Percentiles rank a stretch among this genome's conserved stretches.
Evolutionary conservation across 352 stramenopile genomes (phyloP).

Genomic region (Achlya hypogyna): DNA sequence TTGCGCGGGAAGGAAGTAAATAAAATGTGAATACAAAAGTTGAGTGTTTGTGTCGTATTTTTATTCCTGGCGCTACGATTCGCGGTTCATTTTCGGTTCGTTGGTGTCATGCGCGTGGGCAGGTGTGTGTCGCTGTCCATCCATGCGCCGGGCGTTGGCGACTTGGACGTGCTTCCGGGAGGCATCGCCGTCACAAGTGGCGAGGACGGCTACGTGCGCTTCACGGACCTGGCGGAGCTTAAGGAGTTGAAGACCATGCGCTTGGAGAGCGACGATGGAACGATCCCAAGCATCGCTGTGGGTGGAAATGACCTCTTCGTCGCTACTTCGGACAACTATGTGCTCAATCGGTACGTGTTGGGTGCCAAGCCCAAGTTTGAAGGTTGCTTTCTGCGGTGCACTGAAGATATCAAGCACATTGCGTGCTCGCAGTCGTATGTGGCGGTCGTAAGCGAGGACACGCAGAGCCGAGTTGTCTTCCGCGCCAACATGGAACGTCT

Average conservation of each 20-base stretch:
- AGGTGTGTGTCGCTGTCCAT: slow-evolving; percentile 3
- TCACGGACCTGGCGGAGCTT: slow-evolving; percentile 55
- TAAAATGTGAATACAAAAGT: background rate
- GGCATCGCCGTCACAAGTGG: slow-evolving; percentile 61
- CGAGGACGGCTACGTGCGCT: slow-evolving; percentile 71
- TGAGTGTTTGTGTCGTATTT: background rate
- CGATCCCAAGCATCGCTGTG: slow-evolving; percentile 60
- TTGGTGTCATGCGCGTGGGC: background rate
- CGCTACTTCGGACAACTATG: slow-evolving; percentile 60
- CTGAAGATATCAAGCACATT: slow-evolving; percentile 62
- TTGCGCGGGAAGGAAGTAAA: background rate
- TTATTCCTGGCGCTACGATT: background rate
- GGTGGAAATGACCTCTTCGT: slow-evolving; percentile 50
- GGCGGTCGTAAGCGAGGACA: slow-evolving; percentile 61
- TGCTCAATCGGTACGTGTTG: slow-evolving; percentile 43
- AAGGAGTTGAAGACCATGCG: slow-evolving; percentile 21
- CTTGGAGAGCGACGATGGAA: slow-evolving; percentile 41
- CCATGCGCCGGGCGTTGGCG: slow-evolving; percentile 5
- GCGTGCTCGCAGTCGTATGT: slow-evolving; percentile 51
- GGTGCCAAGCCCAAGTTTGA: slow-evolving; percentile 19
- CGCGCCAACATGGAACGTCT: slow-evolving; percentile 47
- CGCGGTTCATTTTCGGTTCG: background rate
- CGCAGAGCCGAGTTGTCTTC: slow-evolving; percentile 56
- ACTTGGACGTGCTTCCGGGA: slow-evolving; percentile 2
- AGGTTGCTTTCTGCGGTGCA: slow-evolving; percentile 39